These are phyloP conservation scores for Gryganskiella cystojenkinii DNA, from an alignment of 192 early-diverging fungal genomes.

Conservation along the genomic window DNA sequence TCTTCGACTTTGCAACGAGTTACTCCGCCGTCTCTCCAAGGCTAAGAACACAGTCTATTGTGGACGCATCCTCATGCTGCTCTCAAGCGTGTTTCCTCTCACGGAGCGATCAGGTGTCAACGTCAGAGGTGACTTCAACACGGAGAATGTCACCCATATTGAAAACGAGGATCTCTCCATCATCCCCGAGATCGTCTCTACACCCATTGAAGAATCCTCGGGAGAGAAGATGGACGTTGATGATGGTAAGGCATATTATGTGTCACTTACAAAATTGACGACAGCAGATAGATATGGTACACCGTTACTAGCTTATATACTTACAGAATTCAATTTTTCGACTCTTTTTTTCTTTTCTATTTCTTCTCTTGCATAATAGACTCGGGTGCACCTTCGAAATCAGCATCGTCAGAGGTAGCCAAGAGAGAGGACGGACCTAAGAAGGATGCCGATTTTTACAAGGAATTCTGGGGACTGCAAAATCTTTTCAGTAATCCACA, in stretches of 20 bases:
- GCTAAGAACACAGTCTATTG: slow-evolving; percentile 81
- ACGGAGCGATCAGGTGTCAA: slow-evolving; percentile 93
- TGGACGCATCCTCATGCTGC: slow-evolving; percentile 90
- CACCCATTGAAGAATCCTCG: not conserved
- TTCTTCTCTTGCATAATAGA: not conserved
- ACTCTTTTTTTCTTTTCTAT: not conserved
- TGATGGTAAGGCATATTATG: slow-evolving; percentile 10
- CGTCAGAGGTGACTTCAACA: slow-evolving; percentile 87
- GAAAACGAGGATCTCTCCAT: slow-evolving; percentile 61
- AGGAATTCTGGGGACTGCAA: slow-evolving; percentile 85
- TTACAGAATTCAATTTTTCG: not conserved
- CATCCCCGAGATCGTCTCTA: slow-evolving; percentile 32
- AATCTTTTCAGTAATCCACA: slow-evolving; percentile 78
- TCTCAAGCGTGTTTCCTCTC: slow-evolving; percentile 87
- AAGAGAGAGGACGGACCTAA: not conserved
- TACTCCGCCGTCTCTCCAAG: slow-evolving; percentile 90
- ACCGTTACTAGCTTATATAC: too few relatives aligned
- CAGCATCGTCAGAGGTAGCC: not conserved
- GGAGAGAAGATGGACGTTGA: slow-evolving; percentile 41
- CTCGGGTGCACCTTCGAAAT: not conserved
- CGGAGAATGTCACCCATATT: slow-evolving; percentile 68
- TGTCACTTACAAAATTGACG: not conserved
- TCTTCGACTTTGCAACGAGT: slow-evolving; percentile 87
- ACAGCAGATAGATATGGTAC: not conserved
- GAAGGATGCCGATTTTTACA: slow-evolving; percentile 64